These are phyloP conservation scores for Lagenidium sp. DNA, from an alignment of 352 stramenopile genomes.

Conservation along the genomic window DNA sequence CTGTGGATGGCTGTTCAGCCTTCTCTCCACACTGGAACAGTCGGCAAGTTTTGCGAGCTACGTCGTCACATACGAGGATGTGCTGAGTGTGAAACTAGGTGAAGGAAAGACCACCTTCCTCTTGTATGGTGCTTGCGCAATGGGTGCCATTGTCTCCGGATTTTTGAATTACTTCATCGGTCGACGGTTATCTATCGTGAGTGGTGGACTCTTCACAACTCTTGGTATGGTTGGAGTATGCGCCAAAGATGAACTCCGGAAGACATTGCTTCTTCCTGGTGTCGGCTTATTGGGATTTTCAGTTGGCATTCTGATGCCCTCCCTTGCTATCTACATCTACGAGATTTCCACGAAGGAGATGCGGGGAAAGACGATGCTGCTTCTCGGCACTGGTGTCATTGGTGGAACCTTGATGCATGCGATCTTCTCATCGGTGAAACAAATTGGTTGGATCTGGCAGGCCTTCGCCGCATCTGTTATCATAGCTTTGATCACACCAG, in stretches of 20 bases:
- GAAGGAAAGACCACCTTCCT: conserved; percentile 52
- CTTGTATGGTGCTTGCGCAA: conserved; percentile 31
- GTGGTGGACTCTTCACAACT: conserved; percentile 49
- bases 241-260: conserved; percentile 36
- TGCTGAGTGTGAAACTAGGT: conserved; percentile 34
- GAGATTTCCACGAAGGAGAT: conserved; percentile 77
- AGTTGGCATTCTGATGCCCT: conserved; percentile 57
- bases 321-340: conserved; percentile 65
- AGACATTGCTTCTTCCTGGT: conserved; percentile 37
- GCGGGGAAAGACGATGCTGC: conserved; percentile 57
- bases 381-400: conserved; percentile 57
- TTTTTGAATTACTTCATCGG: conserved; percentile 54
- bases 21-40: conserved; percentile 54
- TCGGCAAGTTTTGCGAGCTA: conserved; percentile 65
- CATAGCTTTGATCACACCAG: conserved; percentile 55
- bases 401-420: conserved; percentile 39
- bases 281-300: conserved; percentile 49
- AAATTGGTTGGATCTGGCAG: conserved; percentile 75
- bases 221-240: conserved; percentile 56
- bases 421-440: conserved; percentile 43
- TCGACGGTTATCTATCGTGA: conserved; percentile 48
- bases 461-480: conserved; percentile 50
- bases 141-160: conserved; percentile 43
- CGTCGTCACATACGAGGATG: conserved; percentile 42
- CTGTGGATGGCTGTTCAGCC: conserved; percentile 57